phyloP scores from a whole-genome alignment of 2,329 filamentous ascomycete species.

The Alternaria brassicae region DNA sequence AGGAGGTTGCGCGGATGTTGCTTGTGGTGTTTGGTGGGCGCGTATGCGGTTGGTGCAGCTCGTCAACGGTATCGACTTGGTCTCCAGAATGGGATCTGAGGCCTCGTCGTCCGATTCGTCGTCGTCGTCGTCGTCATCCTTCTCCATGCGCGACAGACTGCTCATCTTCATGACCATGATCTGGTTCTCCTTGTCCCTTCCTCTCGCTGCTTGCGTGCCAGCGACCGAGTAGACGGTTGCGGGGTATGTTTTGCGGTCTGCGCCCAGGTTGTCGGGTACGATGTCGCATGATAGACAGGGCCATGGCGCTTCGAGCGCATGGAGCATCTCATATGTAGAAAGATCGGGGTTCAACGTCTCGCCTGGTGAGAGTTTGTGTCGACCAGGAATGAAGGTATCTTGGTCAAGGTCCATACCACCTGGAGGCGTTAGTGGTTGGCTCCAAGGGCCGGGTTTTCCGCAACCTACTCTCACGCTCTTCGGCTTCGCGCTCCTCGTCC shows the following conservation, averaged over 20 bases:
- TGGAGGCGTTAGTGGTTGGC: slow-evolving; percentile 31
- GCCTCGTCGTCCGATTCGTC: slow-evolving; percentile 73
- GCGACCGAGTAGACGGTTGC: slow-evolving; percentile 94
- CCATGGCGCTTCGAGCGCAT: slow-evolving; percentile 93
- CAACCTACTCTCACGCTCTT: slow-evolving; percentile 73
- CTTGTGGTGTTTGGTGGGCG: slow-evolving; percentile 77
- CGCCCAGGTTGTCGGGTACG: slow-evolving; percentile 81
- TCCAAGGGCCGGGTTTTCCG: slow-evolving; percentile 20
- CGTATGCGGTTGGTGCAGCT: slow-evolving; percentile 95
- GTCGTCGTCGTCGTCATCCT: slow-evolving; percentile 72
- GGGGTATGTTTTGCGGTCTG: slow-evolving; percentile 90
- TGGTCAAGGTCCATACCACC: slow-evolving; percentile 93
- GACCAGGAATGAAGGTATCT: slow-evolving; percentile 92
- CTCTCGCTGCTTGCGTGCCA: slow-evolving; percentile 86
- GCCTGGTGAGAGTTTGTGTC: slow-evolving; percentile 87
- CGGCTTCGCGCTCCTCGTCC: slow-evolving; percentile 89
- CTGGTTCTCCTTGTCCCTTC: slow-evolving; percentile 83
- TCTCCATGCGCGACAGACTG: slow-evolving; percentile 86
- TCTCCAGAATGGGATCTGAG: slow-evolving; percentile 91
- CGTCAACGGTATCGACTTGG: slow-evolving; percentile 82
- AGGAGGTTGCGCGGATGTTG: slow-evolving; percentile 73
- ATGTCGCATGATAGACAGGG: slow-evolving; percentile 97
- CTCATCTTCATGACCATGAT: slow-evolving; percentile 97
- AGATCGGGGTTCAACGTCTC: slow-evolving; percentile 91
- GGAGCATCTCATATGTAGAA: slow-evolving; percentile 97